Percentiles rank a stretch among this genome's conserved stretches.
These are phyloP conservation scores for Salinomyces thailandicus DNA, from an alignment of 2,329 filamentous ascomycete genomes.

Conservation along the genomic window DNA sequence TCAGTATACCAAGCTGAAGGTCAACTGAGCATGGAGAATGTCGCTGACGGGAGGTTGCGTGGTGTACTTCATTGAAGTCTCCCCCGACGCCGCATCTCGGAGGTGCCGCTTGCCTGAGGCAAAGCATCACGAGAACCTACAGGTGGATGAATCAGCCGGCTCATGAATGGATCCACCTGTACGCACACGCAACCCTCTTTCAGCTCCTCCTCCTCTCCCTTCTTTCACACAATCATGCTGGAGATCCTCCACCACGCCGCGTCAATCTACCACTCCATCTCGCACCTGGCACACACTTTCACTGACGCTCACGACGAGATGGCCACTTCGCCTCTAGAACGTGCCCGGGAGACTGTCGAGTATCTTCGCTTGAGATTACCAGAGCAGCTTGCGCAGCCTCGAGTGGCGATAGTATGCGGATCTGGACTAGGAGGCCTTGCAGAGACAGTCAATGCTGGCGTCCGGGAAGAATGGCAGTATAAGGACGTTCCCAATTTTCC, in stretches of 20 bases:
- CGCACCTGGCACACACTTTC: constrained; percentile 22
- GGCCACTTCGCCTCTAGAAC: constrained; percentile 28
- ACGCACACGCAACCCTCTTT: too few relatives aligned
- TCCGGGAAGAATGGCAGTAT: constrained; percentile 46
- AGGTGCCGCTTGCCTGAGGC: too few relatives aligned
- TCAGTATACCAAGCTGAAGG: too few relatives aligned
- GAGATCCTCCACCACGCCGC: constrained; percentile 23
- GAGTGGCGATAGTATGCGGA: constrained; percentile 54
- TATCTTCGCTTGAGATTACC: constrained; percentile 44
- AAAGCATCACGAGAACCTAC: too few relatives aligned
- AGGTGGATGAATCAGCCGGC: too few relatives aligned
- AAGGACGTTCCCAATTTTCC: constrained; percentile 52
- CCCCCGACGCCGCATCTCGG: too few relatives aligned
- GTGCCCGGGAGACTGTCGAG: constrained; percentile 40
- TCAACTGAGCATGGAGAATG: too few relatives aligned
- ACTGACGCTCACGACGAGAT: constrained; percentile 25
- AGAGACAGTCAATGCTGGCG: constrained; percentile 42
- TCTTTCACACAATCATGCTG: constrained; percentile 7
- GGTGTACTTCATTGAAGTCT: too few relatives aligned
- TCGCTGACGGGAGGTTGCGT: too few relatives aligned
- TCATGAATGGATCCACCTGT: too few relatives aligned
- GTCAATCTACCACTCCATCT: constrained; percentile 23
- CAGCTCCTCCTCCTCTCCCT: too few relatives aligned
- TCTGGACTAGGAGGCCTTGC: constrained; percentile 53
- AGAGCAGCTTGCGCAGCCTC: constrained; percentile 38